Conservation (phyloP, 2,329 filamentous ascomycete genomes). For the Lasiodiplodia gonubiensis region DNA sequence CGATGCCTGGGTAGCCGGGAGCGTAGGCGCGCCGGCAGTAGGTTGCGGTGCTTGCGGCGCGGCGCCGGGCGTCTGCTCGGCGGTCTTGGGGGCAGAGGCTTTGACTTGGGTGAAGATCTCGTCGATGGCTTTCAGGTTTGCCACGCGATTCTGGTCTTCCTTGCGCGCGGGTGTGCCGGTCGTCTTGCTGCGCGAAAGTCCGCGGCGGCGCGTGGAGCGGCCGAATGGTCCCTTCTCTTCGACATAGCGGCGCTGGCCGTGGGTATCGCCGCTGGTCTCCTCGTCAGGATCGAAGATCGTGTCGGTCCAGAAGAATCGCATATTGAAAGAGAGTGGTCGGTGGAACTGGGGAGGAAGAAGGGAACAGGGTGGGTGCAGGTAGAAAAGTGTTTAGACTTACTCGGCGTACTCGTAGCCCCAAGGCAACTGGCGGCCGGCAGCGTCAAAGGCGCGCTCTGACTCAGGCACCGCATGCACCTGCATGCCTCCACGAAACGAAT, state of each 20-base stretch:
- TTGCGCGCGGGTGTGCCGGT: conserved; percentile 64
- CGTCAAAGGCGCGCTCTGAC: conserved; percentile 65
- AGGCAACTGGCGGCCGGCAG: conserved; percentile 64
- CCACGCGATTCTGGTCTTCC: conserved; percentile 57
- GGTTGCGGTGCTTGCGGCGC: conserved; percentile 27
- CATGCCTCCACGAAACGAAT: conserved; percentile 50
- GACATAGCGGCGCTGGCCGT: conserved; percentile 58
- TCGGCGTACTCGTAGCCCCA: conserved; percentile 68
- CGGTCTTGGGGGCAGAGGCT: conserved; percentile 21
- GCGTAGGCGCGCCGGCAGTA: conserved; percentile 46
- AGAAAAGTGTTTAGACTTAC: conserved; percentile 48
- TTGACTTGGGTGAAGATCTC: conserved; percentile 52
- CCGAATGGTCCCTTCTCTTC: conserved; percentile 69
- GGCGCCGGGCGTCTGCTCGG: conserved; percentile 24
- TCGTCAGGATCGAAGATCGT: conserved; percentile 36
- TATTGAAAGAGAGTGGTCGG: conserved; percentile 8
- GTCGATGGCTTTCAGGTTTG: conserved; percentile 54
- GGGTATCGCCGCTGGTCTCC: conserved; percentile 39
- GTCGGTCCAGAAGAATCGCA: conserved; percentile 19
- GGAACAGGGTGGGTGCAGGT: background rate
- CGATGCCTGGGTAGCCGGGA: conserved; percentile 41
- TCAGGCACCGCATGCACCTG: conserved; percentile 70
- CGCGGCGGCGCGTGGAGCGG: conserved; percentile 52
- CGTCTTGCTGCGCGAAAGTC: conserved; percentile 59
- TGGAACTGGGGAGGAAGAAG: conserved; percentile 8